Evolutionary conservation across 805 yeast genomes (phyloP), one percentile per base, ranked within the genome.

Genomic region (Wickerhamomyces sydowiorum): DNA sequence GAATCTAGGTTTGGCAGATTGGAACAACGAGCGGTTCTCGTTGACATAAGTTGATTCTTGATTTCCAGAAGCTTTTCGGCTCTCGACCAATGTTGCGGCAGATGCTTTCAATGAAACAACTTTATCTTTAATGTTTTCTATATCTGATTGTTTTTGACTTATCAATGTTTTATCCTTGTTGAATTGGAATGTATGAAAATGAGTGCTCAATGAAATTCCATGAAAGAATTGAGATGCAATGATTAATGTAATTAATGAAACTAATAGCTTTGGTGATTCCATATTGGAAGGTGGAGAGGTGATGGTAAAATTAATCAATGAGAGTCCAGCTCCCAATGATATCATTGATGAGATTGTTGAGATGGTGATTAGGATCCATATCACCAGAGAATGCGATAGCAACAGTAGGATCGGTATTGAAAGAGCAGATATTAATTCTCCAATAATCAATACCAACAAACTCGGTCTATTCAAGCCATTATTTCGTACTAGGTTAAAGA

Each of bases 291-390:
- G 4, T 19, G 34, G 28, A 18, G 42, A 25, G 27, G 35, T 17
- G 22, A 23, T 24, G 18, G 31, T 13, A 25, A 31, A 14, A 35
- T 40, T 41, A 35, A 53, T 24, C 12, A 42, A 39, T 14, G 48
- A 42, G 41, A 56, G 52, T 15, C 59, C 56, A 37, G 60, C 55
- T 50, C 57, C 58, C 34, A 54, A 38, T 18, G 53, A 44, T 2
- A 46, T 17, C 1, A 42, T 12, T 8, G 48, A 22, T 9, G 56
- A 48, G 7, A 43, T 7, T 4, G 19, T 7, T 13, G 39, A 18
- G 22, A 46, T 13, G 5, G 23, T 3, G 3, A 24, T 28, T 2
- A 19, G 28, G 31, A 39, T 40, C 30, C 25, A 3, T 13, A 15
- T 20, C 25, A 43, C 15, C 3, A 30, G 17, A 14, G 23, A 10